Percentiles rank a stretch among this genome's conserved stretches.
Conservation (phyloP, 306 rosid species). For the Vicia faba region DNA sequence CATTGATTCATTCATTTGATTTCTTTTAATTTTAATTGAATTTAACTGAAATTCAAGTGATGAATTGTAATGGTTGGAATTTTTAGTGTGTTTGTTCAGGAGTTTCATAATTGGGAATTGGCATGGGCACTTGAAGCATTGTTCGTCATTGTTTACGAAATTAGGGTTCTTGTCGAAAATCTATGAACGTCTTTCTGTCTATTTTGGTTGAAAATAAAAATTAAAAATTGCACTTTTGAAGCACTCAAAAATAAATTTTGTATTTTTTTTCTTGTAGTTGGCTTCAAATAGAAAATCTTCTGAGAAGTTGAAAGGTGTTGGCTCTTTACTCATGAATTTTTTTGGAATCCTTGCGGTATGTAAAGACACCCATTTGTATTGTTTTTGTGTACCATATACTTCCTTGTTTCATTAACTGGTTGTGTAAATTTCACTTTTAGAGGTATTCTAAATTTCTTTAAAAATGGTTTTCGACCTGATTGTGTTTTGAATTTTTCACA, state of each 20-base stretch:
- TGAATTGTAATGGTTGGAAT: constrained; percentile 24
- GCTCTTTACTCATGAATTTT: constrained; percentile 94
- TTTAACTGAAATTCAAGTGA: not conserved
- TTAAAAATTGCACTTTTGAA: not conserved
- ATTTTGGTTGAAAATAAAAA: not conserved
- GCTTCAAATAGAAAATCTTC: constrained; percentile 80
- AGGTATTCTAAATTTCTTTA: constrained; percentile 32
- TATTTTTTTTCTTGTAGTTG: constrained; percentile 54
- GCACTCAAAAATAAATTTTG: no score
- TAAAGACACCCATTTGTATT: constrained; percentile 1
- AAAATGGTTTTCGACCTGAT: constrained; percentile 18
- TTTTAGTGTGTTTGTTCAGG: constrained; percentile 90
- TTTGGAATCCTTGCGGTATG: constrained; percentile 95
- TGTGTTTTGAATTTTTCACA: constrained; percentile 12
- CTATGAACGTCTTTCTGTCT: constrained; percentile 30
- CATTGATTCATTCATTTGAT: no score
- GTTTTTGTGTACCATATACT: constrained; percentile 23
- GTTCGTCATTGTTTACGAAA: constrained; percentile 71
- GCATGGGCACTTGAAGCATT: constrained; percentile 93
- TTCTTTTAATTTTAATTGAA: not conserved
- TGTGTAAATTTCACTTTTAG: constrained; percentile 20
- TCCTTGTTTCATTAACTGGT: constrained; percentile 15
- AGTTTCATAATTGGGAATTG: constrained; percentile 92
- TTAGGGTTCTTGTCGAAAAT: constrained; percentile 94
- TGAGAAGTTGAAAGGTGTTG: constrained; percentile 93